phyloP scores from a whole-genome alignment of 164 flowering plant species.

The Umbellularia californica region DNA sequence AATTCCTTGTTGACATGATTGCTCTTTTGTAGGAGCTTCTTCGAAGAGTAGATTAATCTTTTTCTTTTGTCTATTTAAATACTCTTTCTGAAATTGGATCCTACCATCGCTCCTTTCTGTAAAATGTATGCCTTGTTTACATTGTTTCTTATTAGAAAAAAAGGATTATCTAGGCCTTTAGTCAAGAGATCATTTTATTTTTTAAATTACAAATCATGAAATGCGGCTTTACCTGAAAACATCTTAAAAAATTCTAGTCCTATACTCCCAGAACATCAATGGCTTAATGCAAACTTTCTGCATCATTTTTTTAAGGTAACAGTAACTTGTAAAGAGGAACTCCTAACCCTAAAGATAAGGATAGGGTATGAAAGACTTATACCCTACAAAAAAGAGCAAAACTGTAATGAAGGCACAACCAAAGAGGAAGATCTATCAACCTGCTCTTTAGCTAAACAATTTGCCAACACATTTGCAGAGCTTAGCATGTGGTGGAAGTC shows the following conservation, averaged over 20 bases:
- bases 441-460: no score
- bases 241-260: neutral
- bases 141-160: neutral
- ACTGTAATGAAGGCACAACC: no score
- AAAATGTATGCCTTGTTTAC: neutral
- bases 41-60: neutral
- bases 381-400: no score
- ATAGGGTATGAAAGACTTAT: no score
- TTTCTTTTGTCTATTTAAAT: no score
- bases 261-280: neutral
- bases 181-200: no score
- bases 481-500: no score
- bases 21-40: neutral
- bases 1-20: constrained; percentile 5
- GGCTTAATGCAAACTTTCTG: neutral
- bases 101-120: neutral
- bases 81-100: neutral
- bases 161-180: neutral
- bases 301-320: neutral
- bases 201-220: neutral
- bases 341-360: no score
- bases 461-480: no score
- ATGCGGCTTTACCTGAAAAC: neutral
- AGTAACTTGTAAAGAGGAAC: no score
- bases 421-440: no score